phyloP scores from a whole-genome alignment of 2,329 filamentous ascomycete genomes.

The Fusarium mexicanum region DNA sequence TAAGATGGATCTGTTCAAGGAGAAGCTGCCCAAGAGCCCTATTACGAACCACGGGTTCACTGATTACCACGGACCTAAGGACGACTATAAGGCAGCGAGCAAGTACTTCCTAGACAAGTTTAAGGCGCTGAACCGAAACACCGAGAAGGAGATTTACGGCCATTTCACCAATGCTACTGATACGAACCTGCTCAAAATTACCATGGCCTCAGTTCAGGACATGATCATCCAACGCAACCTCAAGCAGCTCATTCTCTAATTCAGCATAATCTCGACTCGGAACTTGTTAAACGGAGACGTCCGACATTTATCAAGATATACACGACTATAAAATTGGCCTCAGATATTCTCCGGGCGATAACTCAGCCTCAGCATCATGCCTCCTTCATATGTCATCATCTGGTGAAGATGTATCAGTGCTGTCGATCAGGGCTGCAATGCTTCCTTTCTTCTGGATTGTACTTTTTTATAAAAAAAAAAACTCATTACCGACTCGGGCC shows the following conservation, averaged over 20 bases:
- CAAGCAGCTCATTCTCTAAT: constrained; percentile 72
- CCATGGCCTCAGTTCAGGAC: constrained; percentile 86
- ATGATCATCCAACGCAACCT: constrained; percentile 89
- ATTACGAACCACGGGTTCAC: constrained; percentile 80
- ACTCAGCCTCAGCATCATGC: not conserved
- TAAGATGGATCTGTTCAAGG: constrained; percentile 87
- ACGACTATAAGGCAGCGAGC: constrained; percentile 77
- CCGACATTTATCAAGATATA: not conserved
- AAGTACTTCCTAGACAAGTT: constrained; percentile 88
- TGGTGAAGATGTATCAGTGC: not conserved
- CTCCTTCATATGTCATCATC: not conserved
- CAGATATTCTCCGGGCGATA: not conserved
- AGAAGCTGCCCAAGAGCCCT: constrained; percentile 76
- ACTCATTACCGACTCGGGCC: not conserved
- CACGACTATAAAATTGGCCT: not conserved
- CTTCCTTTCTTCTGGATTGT: constrained; percentile 3
- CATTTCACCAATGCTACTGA: constrained; percentile 71
- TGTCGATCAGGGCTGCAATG: not conserved
- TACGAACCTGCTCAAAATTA: constrained; percentile 83
- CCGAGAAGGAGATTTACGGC: constrained; percentile 70
- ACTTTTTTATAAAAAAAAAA: not conserved
- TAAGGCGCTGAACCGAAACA: constrained; percentile 76
- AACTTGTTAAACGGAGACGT: not conserved
- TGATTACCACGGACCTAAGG: constrained; percentile 77
- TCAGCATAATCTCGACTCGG: not conserved